Conservation (phyloP, 2,329 filamentous ascomycete genomes). For the Sporothrix humicola region DNA sequence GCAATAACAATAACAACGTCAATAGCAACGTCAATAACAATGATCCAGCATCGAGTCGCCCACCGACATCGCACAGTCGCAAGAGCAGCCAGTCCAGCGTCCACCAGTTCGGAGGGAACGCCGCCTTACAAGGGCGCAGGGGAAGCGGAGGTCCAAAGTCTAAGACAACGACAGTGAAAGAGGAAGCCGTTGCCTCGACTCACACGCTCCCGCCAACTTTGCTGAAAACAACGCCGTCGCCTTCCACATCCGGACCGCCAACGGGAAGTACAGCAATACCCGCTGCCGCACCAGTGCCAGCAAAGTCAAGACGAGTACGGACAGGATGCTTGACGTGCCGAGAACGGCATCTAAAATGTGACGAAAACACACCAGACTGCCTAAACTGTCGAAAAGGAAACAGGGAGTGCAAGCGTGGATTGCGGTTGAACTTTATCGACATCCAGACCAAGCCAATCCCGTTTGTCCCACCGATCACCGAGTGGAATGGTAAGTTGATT, state of each 20-base stretch:
- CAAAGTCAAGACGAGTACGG: constrained; percentile 49
- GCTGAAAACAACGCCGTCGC: neutral
- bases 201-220: neutral
- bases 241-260: neutral
- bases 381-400: constrained; percentile 89
- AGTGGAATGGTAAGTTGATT: constrained; percentile 62
- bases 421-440: constrained; percentile 91
- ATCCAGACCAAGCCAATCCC: constrained; percentile 73
- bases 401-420: constrained; percentile 80
- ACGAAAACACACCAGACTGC: constrained; percentile 69
- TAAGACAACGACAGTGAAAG: neutral
- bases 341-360: constrained; percentile 89
- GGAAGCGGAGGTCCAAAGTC: constrained; percentile 36
- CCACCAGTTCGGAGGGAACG: neutral
- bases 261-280: neutral
- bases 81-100: constrained; percentile 33
- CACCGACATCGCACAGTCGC: constrained; percentile 31
- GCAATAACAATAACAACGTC: neutral
- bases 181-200: neutral
- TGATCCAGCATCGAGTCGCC: constrained; percentile 36
- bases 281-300: neutral
- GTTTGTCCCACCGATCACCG: constrained; percentile 63
- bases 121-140: constrained; percentile 26
- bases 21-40: neutral
- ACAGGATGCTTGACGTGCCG: constrained; percentile 91